Base-by-base conservation (phyloP, 225 moss, liverwort and hornwort species). In the Thuidium tamariscinum region DNA sequence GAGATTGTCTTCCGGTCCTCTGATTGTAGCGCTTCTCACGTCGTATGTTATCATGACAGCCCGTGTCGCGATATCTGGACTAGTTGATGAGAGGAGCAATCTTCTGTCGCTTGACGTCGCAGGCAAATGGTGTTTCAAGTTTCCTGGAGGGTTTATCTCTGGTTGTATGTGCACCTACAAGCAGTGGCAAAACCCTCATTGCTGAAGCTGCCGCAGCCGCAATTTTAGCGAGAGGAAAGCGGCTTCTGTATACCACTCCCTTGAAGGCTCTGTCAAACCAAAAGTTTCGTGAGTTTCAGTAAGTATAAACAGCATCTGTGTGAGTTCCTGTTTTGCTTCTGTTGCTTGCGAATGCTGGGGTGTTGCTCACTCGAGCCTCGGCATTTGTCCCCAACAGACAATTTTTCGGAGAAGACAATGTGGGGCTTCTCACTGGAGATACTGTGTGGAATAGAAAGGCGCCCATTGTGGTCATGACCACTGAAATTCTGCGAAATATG, bases 401-500 rank as follows among this genome's bases (percentile, higher is more conserved):
- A 74, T 77, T 93, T 57, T 97, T 98, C 44, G 98, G 98, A 81
- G 93, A 96, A 57, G 86, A 88, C 34, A 95, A 93, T 93, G 98
- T 98, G 66, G 98, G 98, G 17, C 87, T 98, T 64, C 60, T 60
- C 60, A 60, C 60, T 26, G 60, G 60, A 60, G 60, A 60, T 60
- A 60, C 60, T 39, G 92, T 94, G 67, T 92, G 94, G 88, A 98
- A 98, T 79, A 91, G 95, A 81, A 93, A 93, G 57, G 96, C 95
- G 79, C 60, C 98, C 49, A 91, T 98, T 65, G 84, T 96, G 92
- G 91, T 98, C 77, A 95, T 98, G 95, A 96, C 98, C 57, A 95
- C 96, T 56, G 98, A 98, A 87, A 96, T 98, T 87, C 93, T 98
- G 41, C 92, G 97, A 39, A 98, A 96, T 61, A 95, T 96, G 95